These are phyloP conservation scores for Puya raimondii DNA, from an alignment of 176 grass and related monocot species.

Conservation along the genomic window DNA sequence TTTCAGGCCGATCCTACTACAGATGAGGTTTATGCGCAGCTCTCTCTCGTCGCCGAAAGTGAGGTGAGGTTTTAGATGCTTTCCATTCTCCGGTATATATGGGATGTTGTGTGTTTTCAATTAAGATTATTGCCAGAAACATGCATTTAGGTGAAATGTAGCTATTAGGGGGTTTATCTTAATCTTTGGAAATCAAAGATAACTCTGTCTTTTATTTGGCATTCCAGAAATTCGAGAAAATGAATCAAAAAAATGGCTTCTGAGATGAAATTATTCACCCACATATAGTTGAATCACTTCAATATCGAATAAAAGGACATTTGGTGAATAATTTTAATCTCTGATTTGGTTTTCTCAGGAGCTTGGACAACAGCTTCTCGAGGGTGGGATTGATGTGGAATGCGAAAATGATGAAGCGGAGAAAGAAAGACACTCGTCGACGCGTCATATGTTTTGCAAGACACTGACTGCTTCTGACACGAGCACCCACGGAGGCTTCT, in stretches of 20 bases:
- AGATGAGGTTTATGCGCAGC: conserved; percentile 80
- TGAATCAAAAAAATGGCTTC: no score
- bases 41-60: conserved; percentile 60
- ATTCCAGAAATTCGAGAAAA: no score
- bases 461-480: conserved; percentile 96
- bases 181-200: no score
- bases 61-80: conserved; percentile 41
- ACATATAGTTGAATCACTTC: not conserved
- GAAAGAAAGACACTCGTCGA: conserved; percentile 41
- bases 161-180: not conserved
- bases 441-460: conserved; percentile 98
- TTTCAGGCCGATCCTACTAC: conserved; percentile 83
- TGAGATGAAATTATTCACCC: not conserved
- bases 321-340: not conserved
- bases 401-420: conserved; percentile 42
- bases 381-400: conserved; percentile 37
- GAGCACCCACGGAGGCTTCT: conserved; percentile 95
- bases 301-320: no score
- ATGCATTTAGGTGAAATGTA: conserved; percentile 6
- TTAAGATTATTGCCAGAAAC: no score
- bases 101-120: not conserved
- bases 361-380: conserved; percentile 32
- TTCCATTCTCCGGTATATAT: not conserved
- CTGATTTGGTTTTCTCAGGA: conserved; percentile 31
- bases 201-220: no score